Percentiles rank a stretch among this genome's conserved stretches.
Evolutionary conservation across 179 eudicot genomes (phyloP).

Genomic region (Carnegiea gigantea): DNA sequence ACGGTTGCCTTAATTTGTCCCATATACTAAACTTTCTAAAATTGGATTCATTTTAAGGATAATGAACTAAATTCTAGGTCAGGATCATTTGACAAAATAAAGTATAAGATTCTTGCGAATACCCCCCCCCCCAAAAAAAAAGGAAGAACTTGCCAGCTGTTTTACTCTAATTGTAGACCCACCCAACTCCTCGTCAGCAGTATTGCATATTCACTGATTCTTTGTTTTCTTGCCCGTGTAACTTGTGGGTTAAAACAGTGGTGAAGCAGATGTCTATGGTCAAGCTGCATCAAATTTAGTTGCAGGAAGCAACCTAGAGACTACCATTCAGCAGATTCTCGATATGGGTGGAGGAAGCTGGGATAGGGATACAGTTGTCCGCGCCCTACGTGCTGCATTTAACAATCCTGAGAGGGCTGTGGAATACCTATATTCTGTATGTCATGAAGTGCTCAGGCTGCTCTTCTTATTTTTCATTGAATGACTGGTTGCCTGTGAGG

Average conservation of each 20-base stretch:
- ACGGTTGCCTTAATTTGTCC: neutral
- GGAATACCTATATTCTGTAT: slow-evolving; percentile 85
- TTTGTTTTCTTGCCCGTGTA: neutral
- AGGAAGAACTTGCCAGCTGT: too few relatives aligned
- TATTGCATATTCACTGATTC: neutral
- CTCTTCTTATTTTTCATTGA: neutral
- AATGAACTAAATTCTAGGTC: too few relatives aligned
- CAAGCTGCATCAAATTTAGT: slow-evolving; percentile 94
- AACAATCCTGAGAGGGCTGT: slow-evolving; percentile 99
- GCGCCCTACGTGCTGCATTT: slow-evolving; percentile 91
- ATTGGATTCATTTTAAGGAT: too few relatives aligned
- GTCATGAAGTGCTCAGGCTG: slow-evolving; percentile 18
- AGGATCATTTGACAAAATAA: too few relatives aligned
- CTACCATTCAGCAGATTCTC: slow-evolving; percentile 77
- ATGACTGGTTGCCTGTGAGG: neutral
- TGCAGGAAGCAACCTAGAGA: slow-evolving; percentile 77
- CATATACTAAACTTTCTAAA: neutral
- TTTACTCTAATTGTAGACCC: neutral
- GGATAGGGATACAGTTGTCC: slow-evolving; percentile 90
- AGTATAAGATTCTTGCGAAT: too few relatives aligned
- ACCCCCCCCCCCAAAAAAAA: too few relatives aligned
- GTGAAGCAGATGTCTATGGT: slow-evolving; percentile 68
- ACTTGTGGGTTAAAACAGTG: slow-evolving; percentile 34
- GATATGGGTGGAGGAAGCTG: slow-evolving; percentile 99
- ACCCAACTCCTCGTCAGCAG: neutral